Percentiles rank a stretch among this genome's conserved stretches.
These are phyloP conservation scores for Talaromyces albobiverticillius DNA, from an alignment of 2,329 filamentous ascomycete species.

Conservation along the genomic window DNA sequence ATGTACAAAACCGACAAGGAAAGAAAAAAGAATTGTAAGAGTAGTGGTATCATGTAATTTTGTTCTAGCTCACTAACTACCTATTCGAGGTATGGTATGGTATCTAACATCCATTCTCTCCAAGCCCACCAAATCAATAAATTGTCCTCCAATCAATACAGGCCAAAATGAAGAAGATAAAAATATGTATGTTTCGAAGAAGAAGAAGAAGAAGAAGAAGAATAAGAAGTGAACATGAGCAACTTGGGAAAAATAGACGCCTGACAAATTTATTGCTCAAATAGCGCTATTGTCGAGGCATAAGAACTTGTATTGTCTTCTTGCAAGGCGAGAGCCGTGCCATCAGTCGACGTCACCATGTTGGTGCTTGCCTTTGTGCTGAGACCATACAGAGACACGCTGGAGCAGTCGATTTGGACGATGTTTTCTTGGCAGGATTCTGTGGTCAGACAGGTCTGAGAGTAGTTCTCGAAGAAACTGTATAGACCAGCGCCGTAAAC, in stretches of 20 bases:
- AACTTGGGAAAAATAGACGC: too few species aligned
- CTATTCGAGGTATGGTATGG: too few species aligned
- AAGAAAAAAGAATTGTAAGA: too few species aligned
- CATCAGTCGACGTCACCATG: constrained; percentile 58
- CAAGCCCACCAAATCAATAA: too few species aligned
- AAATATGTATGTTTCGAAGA: constrained; percentile 4
- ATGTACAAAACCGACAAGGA: too few species aligned
- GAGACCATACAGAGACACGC: constrained; percentile 64
- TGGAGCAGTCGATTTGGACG: constrained; percentile 65
- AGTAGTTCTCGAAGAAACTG: constrained; percentile 81
- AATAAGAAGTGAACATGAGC: too few species aligned
- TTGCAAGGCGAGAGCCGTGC: constrained; percentile 35
- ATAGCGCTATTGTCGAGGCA: constrained; percentile 45
- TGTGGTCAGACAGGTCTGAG: constrained; percentile 63
- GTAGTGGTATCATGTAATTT: too few species aligned
- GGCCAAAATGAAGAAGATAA: neutral
- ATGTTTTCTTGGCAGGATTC: constrained; percentile 77
- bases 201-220: neutral
- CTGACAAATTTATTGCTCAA: constrained; percentile 33
- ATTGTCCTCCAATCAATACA: neutral
- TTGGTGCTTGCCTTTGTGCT: constrained; percentile 73
- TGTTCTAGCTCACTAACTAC: too few species aligned
- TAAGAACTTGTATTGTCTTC: constrained; percentile 41
- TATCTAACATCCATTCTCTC: too few species aligned
- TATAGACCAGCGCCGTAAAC: constrained; percentile 74